These are phyloP conservation scores for Miamiensis avidus DNA, from an alignment of 169 alveolate species.

Conservation along the genomic window DNA sequence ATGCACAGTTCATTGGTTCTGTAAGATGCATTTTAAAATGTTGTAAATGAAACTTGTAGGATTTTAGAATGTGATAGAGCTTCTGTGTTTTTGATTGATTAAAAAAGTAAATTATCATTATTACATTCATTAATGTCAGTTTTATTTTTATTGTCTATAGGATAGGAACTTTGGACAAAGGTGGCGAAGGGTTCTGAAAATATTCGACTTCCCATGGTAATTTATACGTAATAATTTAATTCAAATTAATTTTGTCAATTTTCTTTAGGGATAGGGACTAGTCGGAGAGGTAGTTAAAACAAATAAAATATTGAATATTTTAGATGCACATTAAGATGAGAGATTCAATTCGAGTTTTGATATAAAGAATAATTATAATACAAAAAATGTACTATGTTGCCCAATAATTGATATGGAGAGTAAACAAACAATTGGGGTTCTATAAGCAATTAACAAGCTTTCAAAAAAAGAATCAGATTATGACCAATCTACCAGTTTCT, in stretches of 20 bases:
- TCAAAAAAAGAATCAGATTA: too few relatives aligned
- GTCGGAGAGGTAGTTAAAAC: slow-evolving; percentile 63
- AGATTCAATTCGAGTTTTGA: slow-evolving; percentile 71
- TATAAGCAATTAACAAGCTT: slow-evolving; percentile 29
- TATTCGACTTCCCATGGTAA: slow-evolving; percentile 68
- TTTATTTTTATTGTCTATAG: too few relatives aligned
- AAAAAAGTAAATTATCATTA: too few relatives aligned
- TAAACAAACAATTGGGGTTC: slow-evolving; percentile 31
- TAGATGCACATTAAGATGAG: slow-evolving; percentile 71
- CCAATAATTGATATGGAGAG: slow-evolving; percentile 66
- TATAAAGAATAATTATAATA: slow-evolving; percentile 62
- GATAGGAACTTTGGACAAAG: slow-evolving; percentile 68
- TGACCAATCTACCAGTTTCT: slow-evolving; percentile 22
- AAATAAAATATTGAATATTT: slow-evolving; percentile 56
- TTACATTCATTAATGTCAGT: too few relatives aligned
- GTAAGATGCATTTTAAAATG: slow-evolving; percentile 3
- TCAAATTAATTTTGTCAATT: not conserved
- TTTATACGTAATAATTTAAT: not conserved
- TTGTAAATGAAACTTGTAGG: slow-evolving; percentile 8
- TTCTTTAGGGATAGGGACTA: slow-evolving; percentile 49
- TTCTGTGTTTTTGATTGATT: slow-evolving; percentile 68
- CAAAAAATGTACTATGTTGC: slow-evolving; percentile 67
- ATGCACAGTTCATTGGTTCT: slow-evolving; percentile 6
- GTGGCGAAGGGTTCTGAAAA: slow-evolving; percentile 55
- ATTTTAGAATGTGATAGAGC: slow-evolving; percentile 70